A percentile compares a stretch with the other conserved stretches of the same genome.
These are phyloP conservation scores for Populus hybrid DNA, from an alignment of 441 rosid genomes.

Conservation along the genomic window DNA sequence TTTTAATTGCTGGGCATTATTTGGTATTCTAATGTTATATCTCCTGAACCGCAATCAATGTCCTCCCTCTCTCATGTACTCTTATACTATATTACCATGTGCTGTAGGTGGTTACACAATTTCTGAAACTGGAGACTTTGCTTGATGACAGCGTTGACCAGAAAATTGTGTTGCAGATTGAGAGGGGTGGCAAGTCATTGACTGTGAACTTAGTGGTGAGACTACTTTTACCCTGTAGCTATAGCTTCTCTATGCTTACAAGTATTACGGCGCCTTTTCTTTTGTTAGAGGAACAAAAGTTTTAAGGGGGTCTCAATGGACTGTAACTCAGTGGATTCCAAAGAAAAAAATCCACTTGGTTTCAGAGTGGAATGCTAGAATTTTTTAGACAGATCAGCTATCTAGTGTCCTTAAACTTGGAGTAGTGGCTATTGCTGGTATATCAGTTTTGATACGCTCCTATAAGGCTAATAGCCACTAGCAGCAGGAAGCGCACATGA, in stretches of 20 bases:
- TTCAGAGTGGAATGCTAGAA: not conserved
- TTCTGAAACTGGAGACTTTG: constrained; percentile 74
- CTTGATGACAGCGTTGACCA: constrained; percentile 81
- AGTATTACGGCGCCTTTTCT: too few species aligned
- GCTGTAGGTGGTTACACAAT: constrained; percentile 82
- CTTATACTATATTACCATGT: not conserved
- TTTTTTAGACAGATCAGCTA: not conserved
- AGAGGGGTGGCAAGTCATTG: constrained; percentile 82
- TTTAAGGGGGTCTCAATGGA: not conserved
- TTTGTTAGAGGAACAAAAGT: not conserved
- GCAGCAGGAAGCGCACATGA: not conserved
- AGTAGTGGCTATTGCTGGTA: not conserved
- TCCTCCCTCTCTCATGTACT: not conserved
- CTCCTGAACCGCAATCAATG: constrained; percentile 31
- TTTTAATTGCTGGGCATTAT: not conserved
- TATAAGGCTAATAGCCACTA: not conserved
- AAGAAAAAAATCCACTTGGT: not conserved
- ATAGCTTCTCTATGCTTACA: not conserved
- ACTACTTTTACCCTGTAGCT: constrained; percentile 7
- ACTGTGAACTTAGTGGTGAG: constrained; percentile 69
- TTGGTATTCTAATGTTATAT: not conserved
- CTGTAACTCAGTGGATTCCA: not conserved
- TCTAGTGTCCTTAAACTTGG: not conserved
- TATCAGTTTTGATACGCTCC: not conserved
- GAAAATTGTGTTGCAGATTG: constrained; percentile 65